Conservation (phyloP, 495 filamentous ascomycete genomes). For the Hypoxylon perforatum region DNA sequence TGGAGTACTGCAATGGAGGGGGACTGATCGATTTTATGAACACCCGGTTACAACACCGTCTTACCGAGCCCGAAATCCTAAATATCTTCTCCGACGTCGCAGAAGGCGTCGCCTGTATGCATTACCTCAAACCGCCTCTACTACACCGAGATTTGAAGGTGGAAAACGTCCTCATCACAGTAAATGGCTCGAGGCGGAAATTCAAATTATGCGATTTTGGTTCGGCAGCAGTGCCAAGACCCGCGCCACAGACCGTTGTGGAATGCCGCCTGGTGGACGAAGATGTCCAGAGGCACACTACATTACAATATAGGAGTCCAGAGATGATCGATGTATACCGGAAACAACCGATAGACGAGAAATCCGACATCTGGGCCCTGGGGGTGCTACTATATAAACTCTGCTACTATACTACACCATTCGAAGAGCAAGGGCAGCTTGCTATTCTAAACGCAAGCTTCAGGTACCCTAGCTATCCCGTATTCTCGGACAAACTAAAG, state of each 20-base stretch:
- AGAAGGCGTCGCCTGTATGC: slow-evolving; percentile 98
- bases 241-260: slow-evolving; percentile 82
- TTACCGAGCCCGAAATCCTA: slow-evolving; percentile 97
- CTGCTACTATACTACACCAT: slow-evolving; percentile 99
- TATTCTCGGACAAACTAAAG: slow-evolving; percentile 90
- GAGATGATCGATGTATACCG: slow-evolving; percentile 99
- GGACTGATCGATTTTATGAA: slow-evolving; percentile 99
- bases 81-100: slow-evolving; percentile 96
- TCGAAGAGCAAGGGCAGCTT: slow-evolving; percentile 96
- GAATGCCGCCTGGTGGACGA: slow-evolving; percentile 95
- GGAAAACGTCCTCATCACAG: slow-evolving; percentile 94
- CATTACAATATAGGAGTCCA: slow-evolving; percentile 94
- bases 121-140: slow-evolving; percentile 94
- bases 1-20: slow-evolving; percentile 90
- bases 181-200: slow-evolving; percentile 64
- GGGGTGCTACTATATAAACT: slow-evolving; percentile 97
- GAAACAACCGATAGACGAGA: slow-evolving; percentile 97
- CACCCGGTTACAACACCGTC: slow-evolving; percentile 91
- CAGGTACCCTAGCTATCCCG: slow-evolving; percentile 88
- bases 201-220: slow-evolving; percentile 99
- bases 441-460: slow-evolving; percentile 98
- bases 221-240: slow-evolving; percentile 83
- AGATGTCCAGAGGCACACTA: slow-evolving; percentile 96
- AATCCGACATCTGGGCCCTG: slow-evolving; percentile 98
- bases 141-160: slow-evolving; percentile 97